Base-by-base conservation (phyloP, 2,329 filamentous ascomycete species). In the Periglandula ipomoeae region DNA sequence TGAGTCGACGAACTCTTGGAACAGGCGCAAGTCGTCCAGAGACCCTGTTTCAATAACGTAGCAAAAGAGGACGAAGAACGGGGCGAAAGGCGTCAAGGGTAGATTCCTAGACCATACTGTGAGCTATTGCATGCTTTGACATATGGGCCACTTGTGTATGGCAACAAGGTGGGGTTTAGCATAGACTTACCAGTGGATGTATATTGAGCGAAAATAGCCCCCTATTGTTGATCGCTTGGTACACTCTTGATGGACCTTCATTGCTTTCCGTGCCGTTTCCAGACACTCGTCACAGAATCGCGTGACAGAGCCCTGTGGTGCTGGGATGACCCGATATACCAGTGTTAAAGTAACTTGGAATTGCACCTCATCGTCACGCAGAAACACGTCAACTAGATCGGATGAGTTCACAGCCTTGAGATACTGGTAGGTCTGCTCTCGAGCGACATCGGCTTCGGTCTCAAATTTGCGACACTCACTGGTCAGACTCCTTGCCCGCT, bases 1-100 rank as follows among this genome's bases (percentile, higher is more conserved):
- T 2, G 76, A 81, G 19, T 65, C 60, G 44, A 77, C 73, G 54
- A 85, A 84, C 2, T 75, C 70, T 32, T 72, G 70, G 1, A 85
- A 68, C 1, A 74, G 70, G 26, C 65, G 57, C 4, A 85, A 68
- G 53, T 85, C 81, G 19, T 66, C 62, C 23, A 71, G 63, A 5
- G 74, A 69, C 3, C 66, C 73, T 0, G 76, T 75, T 56, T 82
- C 76, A 42, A 79, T 72, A 47, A 78, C 66, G 51, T 76, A 72
- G 57, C 75, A 78, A 60, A 82, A 81, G 23, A 81, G 65, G 23
- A 80, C 73, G 48, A 79, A 78, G 56, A 80, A 79, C 1, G 78
- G 78, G 1, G 76, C 73, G 55, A 82, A 81, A 0, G 78, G 79
- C 2, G 74, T 73, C 52, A 79, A 68, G 20, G 80, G 65, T 23